These are phyloP conservation scores for Pneumocystis murina DNA, from an alignment of 1,139 yeast genomes.

Conservation along the genomic window DNA sequence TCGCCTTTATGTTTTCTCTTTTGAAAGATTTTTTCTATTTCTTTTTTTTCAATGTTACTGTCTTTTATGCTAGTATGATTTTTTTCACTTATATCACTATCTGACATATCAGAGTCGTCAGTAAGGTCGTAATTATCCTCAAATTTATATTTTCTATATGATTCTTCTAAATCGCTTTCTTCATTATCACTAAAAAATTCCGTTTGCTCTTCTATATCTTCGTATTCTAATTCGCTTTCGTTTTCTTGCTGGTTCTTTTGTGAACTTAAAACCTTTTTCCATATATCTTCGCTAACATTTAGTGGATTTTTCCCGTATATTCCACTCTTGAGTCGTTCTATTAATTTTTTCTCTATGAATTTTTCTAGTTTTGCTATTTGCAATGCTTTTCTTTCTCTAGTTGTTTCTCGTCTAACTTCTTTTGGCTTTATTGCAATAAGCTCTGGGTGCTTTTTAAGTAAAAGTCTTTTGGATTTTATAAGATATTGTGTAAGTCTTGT, in stretches of 20 bases:
- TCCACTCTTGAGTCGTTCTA: slow-evolving; percentile 89
- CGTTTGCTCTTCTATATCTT: slow-evolving; percentile 31
- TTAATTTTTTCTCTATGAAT: slow-evolving; percentile 85
- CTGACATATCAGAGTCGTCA: background rate
- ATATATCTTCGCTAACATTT: slow-evolving; percentile 86
- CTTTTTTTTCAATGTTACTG: background rate
- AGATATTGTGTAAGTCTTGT: slow-evolving; percentile 92
- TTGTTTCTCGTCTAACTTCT: slow-evolving; percentile 84
- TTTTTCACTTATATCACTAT: background rate
- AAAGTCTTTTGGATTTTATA: slow-evolving; percentile 87
- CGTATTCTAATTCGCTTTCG: slow-evolving; percentile 49
- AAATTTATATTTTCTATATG: background rate
- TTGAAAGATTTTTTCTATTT: background rate
- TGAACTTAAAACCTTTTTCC: slow-evolving; percentile 80
- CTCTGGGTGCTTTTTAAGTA: slow-evolving; percentile 78
- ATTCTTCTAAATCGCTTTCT: background rate
- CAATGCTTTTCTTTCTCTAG: slow-evolving; percentile 88
- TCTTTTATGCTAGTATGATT: background rate
- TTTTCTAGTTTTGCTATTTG: slow-evolving; percentile 94
- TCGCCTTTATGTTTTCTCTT: background rate
- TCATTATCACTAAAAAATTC: slow-evolving; percentile 28
- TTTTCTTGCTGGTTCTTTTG: slow-evolving; percentile 49
- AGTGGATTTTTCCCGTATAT: slow-evolving; percentile 96
- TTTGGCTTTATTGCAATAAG: slow-evolving; percentile 85
- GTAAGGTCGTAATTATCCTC: background rate